Conservation (phyloP, 139 green algal species). For the Mychonastes homosphaera region DNA sequence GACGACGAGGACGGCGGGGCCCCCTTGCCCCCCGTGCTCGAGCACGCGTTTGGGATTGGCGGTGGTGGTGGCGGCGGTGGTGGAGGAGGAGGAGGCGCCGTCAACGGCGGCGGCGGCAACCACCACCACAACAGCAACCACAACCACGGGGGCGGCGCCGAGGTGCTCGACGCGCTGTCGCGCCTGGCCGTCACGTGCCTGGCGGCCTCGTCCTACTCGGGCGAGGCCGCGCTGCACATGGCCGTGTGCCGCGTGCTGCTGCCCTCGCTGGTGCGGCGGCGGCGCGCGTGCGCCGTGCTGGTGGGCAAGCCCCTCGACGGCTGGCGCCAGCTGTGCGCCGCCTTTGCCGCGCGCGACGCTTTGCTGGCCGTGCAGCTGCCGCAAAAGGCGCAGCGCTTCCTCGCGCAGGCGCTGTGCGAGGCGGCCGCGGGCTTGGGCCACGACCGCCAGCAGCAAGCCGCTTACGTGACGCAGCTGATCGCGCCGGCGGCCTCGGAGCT, state of each 20-base stretch:
- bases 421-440: conserved; percentile 9
- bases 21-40: not conserved
- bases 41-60: no score
- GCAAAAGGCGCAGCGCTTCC: conserved; percentile 32
- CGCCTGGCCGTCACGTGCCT: conserved; percentile 31
- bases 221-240: conserved; percentile 35
- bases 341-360: conserved; percentile 21
- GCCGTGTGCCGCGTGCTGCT: conserved; percentile 39
- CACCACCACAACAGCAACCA: no score
- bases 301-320: conserved; percentile 22
- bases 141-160: not conserved
- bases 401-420: conserved; percentile 21
- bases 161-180: conserved; percentile 38
- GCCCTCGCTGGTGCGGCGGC: conserved; percentile 37
- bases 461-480: conserved; percentile 20
- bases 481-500: conserved; percentile 17
- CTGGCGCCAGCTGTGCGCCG: conserved; percentile 42
- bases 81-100: conserved; percentile 20
- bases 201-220: conserved; percentile 27
- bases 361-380: conserved; percentile 17
- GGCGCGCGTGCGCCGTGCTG: conserved; percentile 24
- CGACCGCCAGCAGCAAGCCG: not conserved
- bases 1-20: conserved; percentile 29
- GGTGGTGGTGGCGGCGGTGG: no score
- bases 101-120: conserved; percentile 4